Conservation (phyloP, 2,329 filamentous ascomycete species). For the Xylariaceae sp. region DNA sequence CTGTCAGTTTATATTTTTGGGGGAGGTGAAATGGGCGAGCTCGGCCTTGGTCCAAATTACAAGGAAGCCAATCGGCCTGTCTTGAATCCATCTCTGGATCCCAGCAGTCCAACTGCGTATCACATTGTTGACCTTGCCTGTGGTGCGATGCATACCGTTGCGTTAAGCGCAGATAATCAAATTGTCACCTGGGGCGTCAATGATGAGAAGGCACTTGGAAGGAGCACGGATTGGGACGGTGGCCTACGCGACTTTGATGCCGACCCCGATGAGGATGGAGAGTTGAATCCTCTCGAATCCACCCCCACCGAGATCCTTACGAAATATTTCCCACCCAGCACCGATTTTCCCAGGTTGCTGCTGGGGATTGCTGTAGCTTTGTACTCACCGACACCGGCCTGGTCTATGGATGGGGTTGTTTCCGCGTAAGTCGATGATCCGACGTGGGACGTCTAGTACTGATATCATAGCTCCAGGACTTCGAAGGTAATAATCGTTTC, state of each 20-base stretch:
- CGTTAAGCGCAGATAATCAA: slow-evolving; percentile 65
- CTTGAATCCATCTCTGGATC: slow-evolving; percentile 28
- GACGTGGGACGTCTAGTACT: slow-evolving; percentile 3
- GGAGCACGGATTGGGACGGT: slow-evolving; percentile 16
- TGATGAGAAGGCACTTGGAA: slow-evolving; percentile 58
- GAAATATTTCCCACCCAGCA: slow-evolving; percentile 57
- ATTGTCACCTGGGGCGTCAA: slow-evolving; percentile 71
- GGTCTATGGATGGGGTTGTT: slow-evolving; percentile 72
- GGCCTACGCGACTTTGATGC: slow-evolving; percentile 10
- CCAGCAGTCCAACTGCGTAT: slow-evolving; percentile 10
- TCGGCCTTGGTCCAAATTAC: slow-evolving; percentile 32
- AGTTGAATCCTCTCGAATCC: slow-evolving; percentile 65
- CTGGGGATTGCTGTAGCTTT: slow-evolving; percentile 66
- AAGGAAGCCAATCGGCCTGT: slow-evolving; percentile 27
- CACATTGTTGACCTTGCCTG: slow-evolving; percentile 45
- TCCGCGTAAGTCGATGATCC: slow-evolving; percentile 54
- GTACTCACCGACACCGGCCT: slow-evolving; percentile 65
- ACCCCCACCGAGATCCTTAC: slow-evolving; percentile 61
- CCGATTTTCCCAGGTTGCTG: slow-evolving; percentile 63
- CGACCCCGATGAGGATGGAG: slow-evolving; percentile 41
- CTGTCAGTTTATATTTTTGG: slow-evolving; percentile 28
- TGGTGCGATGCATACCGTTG: slow-evolving; percentile 68
- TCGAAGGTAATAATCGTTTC: slow-evolving; percentile 1
- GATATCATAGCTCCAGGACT: slow-evolving; percentile 6
- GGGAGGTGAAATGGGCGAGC: slow-evolving; percentile 56